These are phyloP conservation scores for Claviceps sorghi DNA, from an alignment of 2,329 filamentous ascomycete genomes.

Conservation along the genomic window DNA sequence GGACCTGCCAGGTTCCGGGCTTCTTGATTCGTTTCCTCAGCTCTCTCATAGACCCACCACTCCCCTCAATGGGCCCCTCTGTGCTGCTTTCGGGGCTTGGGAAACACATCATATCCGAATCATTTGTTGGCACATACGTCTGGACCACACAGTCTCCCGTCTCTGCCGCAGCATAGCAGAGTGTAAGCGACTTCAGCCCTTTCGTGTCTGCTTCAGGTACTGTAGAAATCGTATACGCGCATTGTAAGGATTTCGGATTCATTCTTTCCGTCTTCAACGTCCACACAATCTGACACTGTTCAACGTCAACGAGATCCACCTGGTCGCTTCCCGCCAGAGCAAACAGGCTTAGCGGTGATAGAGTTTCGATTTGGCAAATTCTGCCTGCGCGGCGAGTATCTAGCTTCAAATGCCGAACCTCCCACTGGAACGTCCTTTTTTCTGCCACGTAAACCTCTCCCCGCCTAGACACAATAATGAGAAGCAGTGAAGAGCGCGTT, in stretches of 20 bases:
- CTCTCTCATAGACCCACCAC: constrained; percentile 37
- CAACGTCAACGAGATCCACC: constrained; percentile 42
- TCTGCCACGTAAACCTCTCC: constrained; percentile 2
- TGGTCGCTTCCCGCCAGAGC: constrained; percentile 42
- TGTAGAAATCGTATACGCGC: constrained; percentile 33
- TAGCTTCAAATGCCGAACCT: constrained; percentile 28
- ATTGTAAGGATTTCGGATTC: constrained; percentile 43
- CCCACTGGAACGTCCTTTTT: constrained; percentile 29
- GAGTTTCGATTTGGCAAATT: constrained; percentile 39
- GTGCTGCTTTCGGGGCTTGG: constrained; percentile 23
- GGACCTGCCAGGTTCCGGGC: constrained; percentile 50
- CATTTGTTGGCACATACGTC: constrained; percentile 41
- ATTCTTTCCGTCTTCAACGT: constrained; percentile 46
- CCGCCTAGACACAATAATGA: constrained; percentile 2
- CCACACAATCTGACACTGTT: constrained; percentile 35
- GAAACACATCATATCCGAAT: constrained; percentile 43
- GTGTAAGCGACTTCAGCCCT: constrained; percentile 46
- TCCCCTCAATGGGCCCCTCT: constrained; percentile 32
- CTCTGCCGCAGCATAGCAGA: constrained; percentile 47
- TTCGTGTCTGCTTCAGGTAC: constrained; percentile 36
- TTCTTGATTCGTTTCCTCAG: constrained; percentile 39
- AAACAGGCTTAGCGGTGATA: constrained; percentile 44
- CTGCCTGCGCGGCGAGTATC: constrained; percentile 31
- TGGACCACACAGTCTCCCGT: constrained; percentile 50
- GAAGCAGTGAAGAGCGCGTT: neutral